Percentiles rank a stretch among this genome's conserved stretches.
These are phyloP conservation scores for Coniella lustricola DNA, from an alignment of 2,329 filamentous ascomycete genomes.

Conservation along the genomic window DNA sequence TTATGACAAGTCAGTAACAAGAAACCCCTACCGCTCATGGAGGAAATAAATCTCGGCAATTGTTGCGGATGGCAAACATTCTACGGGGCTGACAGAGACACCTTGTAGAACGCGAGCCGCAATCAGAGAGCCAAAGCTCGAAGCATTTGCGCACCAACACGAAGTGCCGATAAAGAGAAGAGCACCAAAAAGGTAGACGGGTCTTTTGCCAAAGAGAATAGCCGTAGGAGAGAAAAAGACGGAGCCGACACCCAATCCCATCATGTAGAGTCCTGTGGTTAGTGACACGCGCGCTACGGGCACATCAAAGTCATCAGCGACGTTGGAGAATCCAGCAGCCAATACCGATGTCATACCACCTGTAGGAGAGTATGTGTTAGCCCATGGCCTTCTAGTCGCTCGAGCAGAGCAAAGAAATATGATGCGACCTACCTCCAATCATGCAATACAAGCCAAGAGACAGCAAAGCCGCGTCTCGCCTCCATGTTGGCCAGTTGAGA, in stretches of 20 bases:
- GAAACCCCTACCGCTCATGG: constrained; percentile 57
- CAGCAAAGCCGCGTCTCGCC: constrained; percentile 70
- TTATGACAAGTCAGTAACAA: too few relatives aligned
- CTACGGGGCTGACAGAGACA: constrained; percentile 79
- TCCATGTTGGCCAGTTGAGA: constrained; percentile 81
- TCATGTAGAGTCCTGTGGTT: constrained; percentile 89
- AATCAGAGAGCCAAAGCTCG: constrained; percentile 71
- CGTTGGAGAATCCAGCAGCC: constrained; percentile 80
- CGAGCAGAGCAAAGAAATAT: background rate
- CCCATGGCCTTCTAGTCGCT: background rate
- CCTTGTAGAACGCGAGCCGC: constrained; percentile 82
- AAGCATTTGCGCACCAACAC: constrained; percentile 82
- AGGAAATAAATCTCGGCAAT: constrained; percentile 96
- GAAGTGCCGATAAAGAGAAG: constrained; percentile 70
- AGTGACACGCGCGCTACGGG: constrained; percentile 67
- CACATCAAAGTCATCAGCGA: constrained; percentile 60
- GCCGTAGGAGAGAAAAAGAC: constrained; percentile 84
- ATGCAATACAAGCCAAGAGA: constrained; percentile 89
- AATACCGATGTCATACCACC: constrained; percentile 84
- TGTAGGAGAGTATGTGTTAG: background rate
- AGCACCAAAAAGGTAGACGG: constrained; percentile 75
- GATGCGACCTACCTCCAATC: constrained; percentile 60
- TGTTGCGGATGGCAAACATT: constrained; percentile 86
- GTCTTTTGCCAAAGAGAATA: constrained; percentile 83
- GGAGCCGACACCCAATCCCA: constrained; percentile 80